Conservation (phyloP, 202 grass and related monocot genomes). For the Zizania palustris region DNA sequence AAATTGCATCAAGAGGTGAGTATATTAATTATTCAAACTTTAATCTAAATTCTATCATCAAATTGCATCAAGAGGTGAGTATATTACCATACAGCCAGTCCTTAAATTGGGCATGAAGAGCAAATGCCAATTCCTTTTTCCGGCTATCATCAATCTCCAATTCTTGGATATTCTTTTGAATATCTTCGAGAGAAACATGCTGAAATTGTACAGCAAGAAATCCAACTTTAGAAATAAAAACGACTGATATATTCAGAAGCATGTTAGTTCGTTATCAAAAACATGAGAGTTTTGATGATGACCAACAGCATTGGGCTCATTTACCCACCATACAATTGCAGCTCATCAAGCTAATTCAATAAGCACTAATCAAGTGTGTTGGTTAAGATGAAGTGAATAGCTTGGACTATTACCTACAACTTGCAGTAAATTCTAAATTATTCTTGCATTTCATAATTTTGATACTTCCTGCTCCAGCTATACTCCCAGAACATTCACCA, state of each 20-base stretch:
- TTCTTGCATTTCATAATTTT: slow-evolving; percentile 7
- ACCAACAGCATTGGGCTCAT: slow-evolving; percentile 25
- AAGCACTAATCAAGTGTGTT: neutral
- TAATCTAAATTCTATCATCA: slow-evolving; percentile 36
- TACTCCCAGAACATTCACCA: slow-evolving; percentile 9
- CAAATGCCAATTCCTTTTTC: slow-evolving; percentile 78
- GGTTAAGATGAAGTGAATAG: neutral
- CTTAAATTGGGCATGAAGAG: slow-evolving; percentile 91
- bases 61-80: slow-evolving; percentile 25
- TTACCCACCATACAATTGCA: neutral
- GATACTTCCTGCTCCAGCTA: slow-evolving; percentile 18
- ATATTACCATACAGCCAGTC: slow-evolving; percentile 95
- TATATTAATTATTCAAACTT: neutral
- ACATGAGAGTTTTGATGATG: neutral
- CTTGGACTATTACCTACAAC: neutral
- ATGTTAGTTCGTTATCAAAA: slow-evolving; percentile 16
- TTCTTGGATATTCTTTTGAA: slow-evolving; percentile 78
- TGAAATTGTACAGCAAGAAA: slow-evolving; percentile 54
- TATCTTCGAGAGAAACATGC: slow-evolving; percentile 71
- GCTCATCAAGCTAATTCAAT: slow-evolving; percentile 7
- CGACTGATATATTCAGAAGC: slow-evolving; percentile 13
- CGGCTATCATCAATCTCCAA: slow-evolving; percentile 83
- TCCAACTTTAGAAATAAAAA: slow-evolving; percentile 18
- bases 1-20: too few relatives aligned
- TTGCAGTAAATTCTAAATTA: slow-evolving; percentile 17